Percentiles rank a stretch among this genome's conserved stretches.
phyloP scores from a whole-genome alignment of 768 basidiomycete species.

The Clitopilus passeckerianus region DNA sequence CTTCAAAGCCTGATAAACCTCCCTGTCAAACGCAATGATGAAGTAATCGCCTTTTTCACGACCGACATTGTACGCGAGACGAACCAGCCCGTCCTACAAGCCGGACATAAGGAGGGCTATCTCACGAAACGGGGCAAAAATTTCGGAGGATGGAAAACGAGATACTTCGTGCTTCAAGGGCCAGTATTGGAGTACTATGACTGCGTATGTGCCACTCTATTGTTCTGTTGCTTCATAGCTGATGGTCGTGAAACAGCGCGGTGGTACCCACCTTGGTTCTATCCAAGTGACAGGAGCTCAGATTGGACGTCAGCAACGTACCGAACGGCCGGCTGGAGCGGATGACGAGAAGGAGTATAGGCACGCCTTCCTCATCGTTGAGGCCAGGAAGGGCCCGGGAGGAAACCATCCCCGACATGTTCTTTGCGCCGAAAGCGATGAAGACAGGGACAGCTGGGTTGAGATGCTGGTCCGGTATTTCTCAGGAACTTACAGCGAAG shows the following conservation, averaged over 20 bases:
- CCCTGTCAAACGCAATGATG: constrained; percentile 82
- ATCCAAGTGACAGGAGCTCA: constrained; percentile 90
- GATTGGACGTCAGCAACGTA: constrained; percentile 90
- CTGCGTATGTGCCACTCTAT: constrained; percentile 55
- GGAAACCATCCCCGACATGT: constrained; percentile 81
- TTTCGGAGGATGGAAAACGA: constrained; percentile 96
- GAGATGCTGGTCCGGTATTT: constrained; percentile 89
- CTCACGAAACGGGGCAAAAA: constrained; percentile 95
- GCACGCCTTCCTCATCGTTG: constrained; percentile 96
- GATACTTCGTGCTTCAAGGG: constrained; percentile 92
- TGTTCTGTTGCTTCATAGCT: constrained; percentile 8
- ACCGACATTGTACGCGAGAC: constrained; percentile 80
- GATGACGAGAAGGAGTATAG: constrained; percentile 93
- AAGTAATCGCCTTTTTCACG: constrained; percentile 89
- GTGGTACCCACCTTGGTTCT: constrained; percentile 87
- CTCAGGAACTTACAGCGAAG: constrained; percentile 75
- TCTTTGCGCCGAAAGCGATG: constrained; percentile 93
- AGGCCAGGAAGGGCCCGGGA: constrained; percentile 69
- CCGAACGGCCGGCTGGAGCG: constrained; percentile 40
- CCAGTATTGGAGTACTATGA: constrained; percentile 93
- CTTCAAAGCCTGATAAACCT: constrained; percentile 78
- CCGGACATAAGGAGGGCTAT: constrained; percentile 91
- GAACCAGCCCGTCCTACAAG: constrained; percentile 71
- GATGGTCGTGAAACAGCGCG: constrained; percentile 51
- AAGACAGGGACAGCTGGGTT: constrained; percentile 92